Evolutionary conservation across 108 stramenopile species (phyloP).

Genomic region (Pseudonitzschia delicatissima): DNA sequence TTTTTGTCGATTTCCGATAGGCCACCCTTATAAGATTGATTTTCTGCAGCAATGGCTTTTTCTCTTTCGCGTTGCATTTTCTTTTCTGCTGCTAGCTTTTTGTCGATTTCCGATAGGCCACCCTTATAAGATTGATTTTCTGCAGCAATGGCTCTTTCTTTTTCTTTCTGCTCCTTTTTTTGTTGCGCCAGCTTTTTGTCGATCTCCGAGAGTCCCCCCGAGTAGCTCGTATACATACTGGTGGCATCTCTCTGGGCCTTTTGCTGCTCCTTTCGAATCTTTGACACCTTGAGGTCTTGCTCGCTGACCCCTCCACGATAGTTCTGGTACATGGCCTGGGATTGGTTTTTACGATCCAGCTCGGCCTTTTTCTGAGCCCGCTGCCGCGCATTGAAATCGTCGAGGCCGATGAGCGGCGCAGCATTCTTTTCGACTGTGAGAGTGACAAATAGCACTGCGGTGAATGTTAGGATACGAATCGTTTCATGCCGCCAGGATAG

Average conservation of each 20-base stretch:
- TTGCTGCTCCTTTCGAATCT: background rate
- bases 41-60: no score
- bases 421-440: slow-evolving; percentile 16
- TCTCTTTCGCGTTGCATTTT: no score
- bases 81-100: no score
- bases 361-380: slow-evolving; percentile 24
- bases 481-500: no score
- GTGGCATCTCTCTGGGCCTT: slow-evolving; percentile 4
- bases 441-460: background rate
- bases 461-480: background rate
- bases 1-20: no score
- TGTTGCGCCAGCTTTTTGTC: slow-evolving; percentile 6
- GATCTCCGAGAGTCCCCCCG: slow-evolving; percentile 4
- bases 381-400: slow-evolving; percentile 19
- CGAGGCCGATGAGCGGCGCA: slow-evolving; percentile 12
- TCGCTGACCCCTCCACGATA: slow-evolving; percentile 11
- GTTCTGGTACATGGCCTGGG: background rate
- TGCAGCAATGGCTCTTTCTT: background rate
- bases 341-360: slow-evolving; percentile 3
- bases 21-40: no score
- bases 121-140: background rate
- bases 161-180: slow-evolving; percentile 12
- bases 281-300: slow-evolving; percentile 1
- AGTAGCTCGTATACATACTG: background rate
- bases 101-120: no score